Conservation (phyloP, 139 green algal genomes). For the Astrephomene gubernaculifera region DNA sequence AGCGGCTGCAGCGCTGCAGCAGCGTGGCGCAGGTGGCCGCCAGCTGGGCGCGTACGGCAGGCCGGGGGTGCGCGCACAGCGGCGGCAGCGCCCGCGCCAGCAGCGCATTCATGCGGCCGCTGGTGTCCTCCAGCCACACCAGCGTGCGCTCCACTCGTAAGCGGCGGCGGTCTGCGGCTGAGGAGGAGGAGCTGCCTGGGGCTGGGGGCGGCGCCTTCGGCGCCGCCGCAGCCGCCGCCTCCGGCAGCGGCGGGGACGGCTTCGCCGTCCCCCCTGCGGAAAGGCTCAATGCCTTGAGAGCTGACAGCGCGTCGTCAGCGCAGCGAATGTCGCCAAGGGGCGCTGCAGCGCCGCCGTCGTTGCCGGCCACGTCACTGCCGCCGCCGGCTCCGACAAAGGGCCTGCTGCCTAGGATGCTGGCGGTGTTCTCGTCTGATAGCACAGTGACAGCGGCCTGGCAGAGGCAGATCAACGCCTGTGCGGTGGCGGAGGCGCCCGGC, state of each 20-base stretch:
- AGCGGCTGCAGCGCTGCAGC: conserved; percentile 48
- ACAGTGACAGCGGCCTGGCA: neutral
- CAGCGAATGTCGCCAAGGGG: neutral
- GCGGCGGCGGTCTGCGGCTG: neutral
- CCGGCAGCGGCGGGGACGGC: neutral
- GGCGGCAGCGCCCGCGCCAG: conserved; percentile 67
- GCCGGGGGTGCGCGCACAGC: conserved; percentile 59
- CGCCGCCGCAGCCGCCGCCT: conserved; percentile 1
- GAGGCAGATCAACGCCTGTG: conserved; percentile 15
- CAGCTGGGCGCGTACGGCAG: conserved; percentile 66
- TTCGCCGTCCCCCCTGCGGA: neutral
- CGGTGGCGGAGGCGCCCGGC: conserved; percentile 13
- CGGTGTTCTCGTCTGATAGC: neutral
- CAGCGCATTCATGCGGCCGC: conserved; percentile 55
- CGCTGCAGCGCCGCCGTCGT: neutral
- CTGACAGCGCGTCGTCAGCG: neutral
- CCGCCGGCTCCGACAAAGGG: neutral
- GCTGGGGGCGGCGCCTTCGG: neutral
- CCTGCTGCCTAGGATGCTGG: neutral
- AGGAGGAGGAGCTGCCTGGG: too few relatives aligned
- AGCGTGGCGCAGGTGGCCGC: conserved; percentile 54
- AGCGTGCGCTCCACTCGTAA: conserved; percentile 53
- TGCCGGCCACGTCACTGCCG: neutral
- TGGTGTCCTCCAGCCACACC: conserved; percentile 61
- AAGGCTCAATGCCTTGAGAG: conserved; percentile 8